These are phyloP conservation scores for Suillus discolor DNA, from an alignment of 768 basidiomycete species.

Conservation along the genomic window DNA sequence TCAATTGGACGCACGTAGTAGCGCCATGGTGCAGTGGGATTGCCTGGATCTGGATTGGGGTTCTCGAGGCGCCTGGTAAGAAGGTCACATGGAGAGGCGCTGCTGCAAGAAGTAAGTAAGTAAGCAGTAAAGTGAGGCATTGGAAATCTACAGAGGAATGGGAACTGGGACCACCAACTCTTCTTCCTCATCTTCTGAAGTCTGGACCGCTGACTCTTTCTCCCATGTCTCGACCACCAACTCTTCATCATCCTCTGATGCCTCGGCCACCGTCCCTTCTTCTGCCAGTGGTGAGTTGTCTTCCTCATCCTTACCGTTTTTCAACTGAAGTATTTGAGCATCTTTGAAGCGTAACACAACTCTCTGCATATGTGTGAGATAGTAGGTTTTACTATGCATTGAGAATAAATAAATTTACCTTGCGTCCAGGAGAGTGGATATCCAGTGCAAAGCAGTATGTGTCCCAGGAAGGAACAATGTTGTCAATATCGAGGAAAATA, in stretches of 20 bases:
- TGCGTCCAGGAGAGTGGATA: not conserved
- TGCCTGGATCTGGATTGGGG: not conserved
- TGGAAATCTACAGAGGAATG: not conserved
- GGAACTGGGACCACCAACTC: not conserved
- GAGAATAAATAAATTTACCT: slow-evolving; percentile 1
- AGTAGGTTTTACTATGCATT: not conserved
- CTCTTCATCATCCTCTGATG: not conserved
- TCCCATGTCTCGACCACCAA: not conserved
- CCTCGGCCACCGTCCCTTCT: too few species aligned
- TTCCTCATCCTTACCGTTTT: not conserved
- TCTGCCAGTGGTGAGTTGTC: not conserved
- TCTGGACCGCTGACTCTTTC: too few species aligned
- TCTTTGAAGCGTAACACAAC: not conserved
- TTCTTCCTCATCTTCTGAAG: not conserved
- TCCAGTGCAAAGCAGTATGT: slow-evolving; percentile 6
- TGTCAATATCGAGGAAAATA: slow-evolving; percentile 5
- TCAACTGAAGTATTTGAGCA: not conserved
- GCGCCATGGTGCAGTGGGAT: not conserved
- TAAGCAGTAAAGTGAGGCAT: not conserved
- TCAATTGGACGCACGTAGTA: not conserved
- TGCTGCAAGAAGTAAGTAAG: not conserved
- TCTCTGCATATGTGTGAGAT: not conserved
- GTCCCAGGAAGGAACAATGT: not conserved
- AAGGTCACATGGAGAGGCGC: not conserved
- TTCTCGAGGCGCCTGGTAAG: not conserved